These are phyloP conservation scores for Fistulifera solaris DNA, from an alignment of 108 stramenopile species.

Conservation along the genomic window DNA sequence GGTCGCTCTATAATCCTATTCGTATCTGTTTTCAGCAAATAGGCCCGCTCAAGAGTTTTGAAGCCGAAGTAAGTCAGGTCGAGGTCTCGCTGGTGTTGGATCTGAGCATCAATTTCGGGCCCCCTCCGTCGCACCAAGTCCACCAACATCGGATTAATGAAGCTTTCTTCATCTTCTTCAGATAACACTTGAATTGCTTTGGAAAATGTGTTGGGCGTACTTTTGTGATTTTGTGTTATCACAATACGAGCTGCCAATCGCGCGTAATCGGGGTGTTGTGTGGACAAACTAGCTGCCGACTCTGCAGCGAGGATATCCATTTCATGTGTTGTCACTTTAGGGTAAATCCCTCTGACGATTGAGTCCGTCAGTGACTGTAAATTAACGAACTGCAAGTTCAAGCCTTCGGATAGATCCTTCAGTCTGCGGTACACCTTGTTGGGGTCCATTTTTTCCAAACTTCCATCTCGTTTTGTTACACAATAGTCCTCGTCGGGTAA, in stretches of 20 bases:
- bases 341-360: constrained; percentile 68
- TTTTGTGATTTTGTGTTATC: constrained; percentile 79
- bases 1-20: constrained; percentile 79
- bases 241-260: constrained; percentile 87
- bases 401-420: constrained; percentile 23
- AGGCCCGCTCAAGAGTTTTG: constrained; percentile 90
- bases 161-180: constrained; percentile 40
- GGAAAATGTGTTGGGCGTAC: constrained; percentile 75
- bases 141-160: constrained; percentile 71
- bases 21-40: constrained; percentile 54
- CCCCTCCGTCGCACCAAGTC: constrained; percentile 49
- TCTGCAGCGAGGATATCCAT: constrained; percentile 93
- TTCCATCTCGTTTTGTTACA: constrained; percentile 9
- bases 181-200: constrained; percentile 54
- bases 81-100: constrained; percentile 75
- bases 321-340: constrained; percentile 82
- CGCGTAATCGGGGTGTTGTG: constrained; percentile 91
- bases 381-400: constrained; percentile 36
- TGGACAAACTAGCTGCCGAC: constrained; percentile 88
- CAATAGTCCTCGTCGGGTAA: no score
- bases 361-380: constrained; percentile 41
- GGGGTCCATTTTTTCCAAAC: neutral
- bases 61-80: constrained; percentile 94
- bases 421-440: constrained; percentile 4
- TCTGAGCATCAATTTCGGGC: constrained; percentile 51